Conservation (phyloP, 1,139 yeast species). For the Meyerozyma guilliermondii region DNA sequence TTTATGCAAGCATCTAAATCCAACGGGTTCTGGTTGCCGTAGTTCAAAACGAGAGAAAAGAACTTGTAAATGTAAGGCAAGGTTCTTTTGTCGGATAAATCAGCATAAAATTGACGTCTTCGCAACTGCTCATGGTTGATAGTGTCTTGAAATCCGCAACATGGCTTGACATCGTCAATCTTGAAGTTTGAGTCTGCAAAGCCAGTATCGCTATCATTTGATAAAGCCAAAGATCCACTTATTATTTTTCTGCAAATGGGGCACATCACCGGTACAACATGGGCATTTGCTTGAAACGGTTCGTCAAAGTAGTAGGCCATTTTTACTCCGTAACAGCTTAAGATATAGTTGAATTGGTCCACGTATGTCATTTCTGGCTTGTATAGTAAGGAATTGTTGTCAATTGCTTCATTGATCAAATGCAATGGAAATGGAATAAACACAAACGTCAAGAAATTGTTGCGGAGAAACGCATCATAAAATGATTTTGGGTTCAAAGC, state of each 20-base stretch:
- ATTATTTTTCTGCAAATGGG: constrained; percentile 14
- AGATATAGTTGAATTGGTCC: not conserved
- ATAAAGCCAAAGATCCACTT: constrained; percentile 11
- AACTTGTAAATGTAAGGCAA: constrained; percentile 12
- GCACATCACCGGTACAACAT: constrained; percentile 10
- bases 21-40: constrained; percentile 4
- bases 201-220: constrained; percentile 13
- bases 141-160: constrained; percentile 3
- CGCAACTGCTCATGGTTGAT: constrained; percentile 17
- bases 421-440: constrained; percentile 24
- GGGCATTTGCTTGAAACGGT: not conserved
- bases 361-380: constrained; percentile 4
- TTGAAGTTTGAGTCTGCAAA: constrained; percentile 18
- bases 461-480: constrained; percentile 24
- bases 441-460: constrained; percentile 18
- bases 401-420: constrained; percentile 16
- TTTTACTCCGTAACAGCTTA: not conserved
- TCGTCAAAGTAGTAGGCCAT: constrained; percentile 3
- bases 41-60: constrained; percentile 6
- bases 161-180: not conserved
- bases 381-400: constrained; percentile 17
- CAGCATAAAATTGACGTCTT: constrained; percentile 19
- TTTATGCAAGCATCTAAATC: constrained; percentile 5
- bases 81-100: constrained; percentile 9
- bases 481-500: constrained; percentile 23